phyloP scores from a whole-genome alignment of 1,284 basidiomycete species.

The Afroboletus lepidellus region DNA sequence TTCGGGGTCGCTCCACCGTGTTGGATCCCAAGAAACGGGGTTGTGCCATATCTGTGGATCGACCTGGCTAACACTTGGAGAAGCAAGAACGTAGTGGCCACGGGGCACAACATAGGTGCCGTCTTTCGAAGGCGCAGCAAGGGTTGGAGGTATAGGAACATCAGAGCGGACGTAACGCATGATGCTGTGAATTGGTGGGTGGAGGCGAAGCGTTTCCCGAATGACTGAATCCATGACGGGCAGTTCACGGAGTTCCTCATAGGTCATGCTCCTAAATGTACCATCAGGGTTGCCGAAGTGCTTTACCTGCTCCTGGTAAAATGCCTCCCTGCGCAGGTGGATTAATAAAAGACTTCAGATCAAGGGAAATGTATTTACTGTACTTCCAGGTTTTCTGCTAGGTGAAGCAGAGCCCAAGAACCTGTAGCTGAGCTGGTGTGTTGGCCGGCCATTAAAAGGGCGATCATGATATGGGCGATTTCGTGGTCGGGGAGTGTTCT shows the following conservation, averaged over 20 bases:
- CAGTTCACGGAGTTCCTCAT: constrained; percentile 83
- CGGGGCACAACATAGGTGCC: constrained; percentile 84
- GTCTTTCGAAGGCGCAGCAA: constrained; percentile 75
- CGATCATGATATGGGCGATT: constrained; percentile 97
- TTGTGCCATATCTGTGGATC: constrained; percentile 87
- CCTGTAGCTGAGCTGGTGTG: constrained; percentile 94
- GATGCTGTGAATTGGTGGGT: constrained; percentile 92
- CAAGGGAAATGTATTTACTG: constrained; percentile 51
- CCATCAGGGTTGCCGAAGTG: constrained; percentile 82
- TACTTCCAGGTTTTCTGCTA: constrained; percentile 79
- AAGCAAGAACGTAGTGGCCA: constrained; percentile 90
- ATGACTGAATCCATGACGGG: constrained; percentile 89
- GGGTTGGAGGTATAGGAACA: constrained; percentile 79
- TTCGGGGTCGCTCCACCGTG: constrained; percentile 81
- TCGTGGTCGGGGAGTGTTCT: constrained; percentile 81
- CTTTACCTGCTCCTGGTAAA: constrained; percentile 89
- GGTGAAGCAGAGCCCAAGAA: constrained; percentile 90
- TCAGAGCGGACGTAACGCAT: constrained; percentile 88
- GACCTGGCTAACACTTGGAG: constrained; percentile 85
- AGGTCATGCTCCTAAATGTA: constrained; percentile 76
- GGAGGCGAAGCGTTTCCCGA: constrained; percentile 88
- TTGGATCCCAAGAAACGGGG: constrained; percentile 72
- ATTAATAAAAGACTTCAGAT: background rate
- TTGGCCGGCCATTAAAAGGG: constrained; percentile 95
- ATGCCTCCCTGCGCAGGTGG: constrained; percentile 52